Evolutionary conservation across 2,329 filamentous ascomycete species (phyloP).

Genomic region (Westerdykella ornata): DNA sequence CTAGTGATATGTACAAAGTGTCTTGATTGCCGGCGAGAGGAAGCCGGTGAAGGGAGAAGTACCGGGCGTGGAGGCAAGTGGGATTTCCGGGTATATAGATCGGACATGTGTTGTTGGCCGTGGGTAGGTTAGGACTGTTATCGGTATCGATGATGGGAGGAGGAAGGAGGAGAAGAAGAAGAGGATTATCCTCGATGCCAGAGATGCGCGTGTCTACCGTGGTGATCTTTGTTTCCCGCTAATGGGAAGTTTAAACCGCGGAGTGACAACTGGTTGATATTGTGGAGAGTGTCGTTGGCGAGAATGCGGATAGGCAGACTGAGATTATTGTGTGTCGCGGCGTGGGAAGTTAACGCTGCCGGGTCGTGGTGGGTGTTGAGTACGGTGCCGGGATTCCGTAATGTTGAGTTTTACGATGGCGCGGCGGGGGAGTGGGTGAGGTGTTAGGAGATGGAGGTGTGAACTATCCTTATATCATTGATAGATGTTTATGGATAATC

Average conservation of each 20-base stretch:
- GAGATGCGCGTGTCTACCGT: background rate
- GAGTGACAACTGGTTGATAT: background rate
- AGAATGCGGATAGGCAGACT: background rate
- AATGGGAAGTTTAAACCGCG: background rate
- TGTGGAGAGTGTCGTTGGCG: background rate
- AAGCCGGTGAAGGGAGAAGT: too few species aligned
- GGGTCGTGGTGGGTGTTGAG: background rate
- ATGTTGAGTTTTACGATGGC: conserved; percentile 1
- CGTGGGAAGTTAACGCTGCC: background rate
- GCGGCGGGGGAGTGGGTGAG: conserved; percentile 1
- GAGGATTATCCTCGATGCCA: background rate
- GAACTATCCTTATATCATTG: background rate
- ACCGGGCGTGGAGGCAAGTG: too few species aligned
- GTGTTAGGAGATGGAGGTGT: conserved; percentile 1
- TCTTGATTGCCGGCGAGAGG: too few species aligned
- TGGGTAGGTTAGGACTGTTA: too few species aligned
- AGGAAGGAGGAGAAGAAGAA: background rate
- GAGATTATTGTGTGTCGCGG: conserved; percentile 1
- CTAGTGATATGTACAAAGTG: too few species aligned
- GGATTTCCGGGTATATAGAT: too few species aligned
- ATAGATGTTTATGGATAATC: too few species aligned
- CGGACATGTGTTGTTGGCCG: too few species aligned
- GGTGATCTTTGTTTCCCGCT: background rate
- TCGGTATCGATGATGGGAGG: too few species aligned
- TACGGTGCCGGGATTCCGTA: background rate